Evolutionary conservation across 164 flowering plant genomes (phyloP).

Genomic region (Litsea cubeba): DNA sequence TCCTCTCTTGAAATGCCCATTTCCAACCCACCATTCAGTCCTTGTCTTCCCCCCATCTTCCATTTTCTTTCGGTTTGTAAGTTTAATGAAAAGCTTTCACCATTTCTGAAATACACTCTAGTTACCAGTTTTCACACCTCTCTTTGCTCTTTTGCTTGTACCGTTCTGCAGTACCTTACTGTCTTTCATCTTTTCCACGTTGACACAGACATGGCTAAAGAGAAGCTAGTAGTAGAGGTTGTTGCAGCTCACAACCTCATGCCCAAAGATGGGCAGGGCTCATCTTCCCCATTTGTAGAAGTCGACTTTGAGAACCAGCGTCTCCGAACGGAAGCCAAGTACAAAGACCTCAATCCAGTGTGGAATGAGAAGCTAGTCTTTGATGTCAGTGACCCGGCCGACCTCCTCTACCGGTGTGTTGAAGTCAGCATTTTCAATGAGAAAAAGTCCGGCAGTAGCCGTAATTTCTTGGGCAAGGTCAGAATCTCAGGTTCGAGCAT

Average conservation of each 20-base stretch:
- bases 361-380: conserved; percentile 81
- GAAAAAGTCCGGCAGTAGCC: conserved; percentile 25
- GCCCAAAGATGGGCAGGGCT: conserved; percentile 74
- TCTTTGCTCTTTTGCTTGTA: not conserved
- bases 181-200: not conserved
- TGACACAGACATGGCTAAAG: conserved; percentile 11
- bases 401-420: conserved; percentile 47
- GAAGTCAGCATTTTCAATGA: conserved; percentile 57
- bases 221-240: conserved; percentile 85
- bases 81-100: not conserved
- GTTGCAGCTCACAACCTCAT: conserved; percentile 61
- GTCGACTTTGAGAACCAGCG: conserved; percentile 71
- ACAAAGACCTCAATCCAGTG: conserved; percentile 71
- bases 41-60: not conserved
- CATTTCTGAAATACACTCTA: not conserved
- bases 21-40: not conserved
- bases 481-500: conserved; percentile 56
- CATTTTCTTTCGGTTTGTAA: not conserved
- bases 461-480: conserved; percentile 55
- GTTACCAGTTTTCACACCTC: not conserved
- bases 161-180: not conserved
- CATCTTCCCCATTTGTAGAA: conserved; percentile 70
- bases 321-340: conserved; percentile 53
- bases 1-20: not conserved
- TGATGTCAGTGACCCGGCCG: conserved; percentile 46